Evolutionary conservation across 345 rosid species (phyloP), one percentile per base, ranked within the genome.

Genomic region (Rhodomyrtus tomentosa): DNA sequence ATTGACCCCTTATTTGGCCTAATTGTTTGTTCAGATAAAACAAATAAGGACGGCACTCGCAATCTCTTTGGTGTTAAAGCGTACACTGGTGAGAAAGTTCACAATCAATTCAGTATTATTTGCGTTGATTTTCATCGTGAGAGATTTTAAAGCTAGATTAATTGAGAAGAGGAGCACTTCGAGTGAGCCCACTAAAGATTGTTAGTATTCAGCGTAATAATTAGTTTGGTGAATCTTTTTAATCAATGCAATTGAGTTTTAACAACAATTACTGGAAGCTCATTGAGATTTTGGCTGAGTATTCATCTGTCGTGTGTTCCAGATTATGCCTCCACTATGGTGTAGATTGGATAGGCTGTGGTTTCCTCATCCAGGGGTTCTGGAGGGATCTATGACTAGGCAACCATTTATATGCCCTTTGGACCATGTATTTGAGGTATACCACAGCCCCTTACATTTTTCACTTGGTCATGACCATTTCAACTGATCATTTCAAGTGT

Each of bases 291-390:
- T 83, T 40, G 83, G 86, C 81, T 72, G 45, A 81, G 45, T 52
- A 83, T 83, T 50, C 55, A 81, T 85, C 84, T 20, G 84, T 32
- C 82, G 6, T 85, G 80, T 76, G 48, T 88, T 86, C 88, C 90
- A 97, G 99, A 95, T 97, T 82, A 92, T 97, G 96, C 99, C 99
- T 85, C 99, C 98, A 18, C 81, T 97, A 82, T 97, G 99, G 99
- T 97, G 99, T 91, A 95, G 99, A 92, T 86, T 97, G 92, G 99
- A 97, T 88, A 93, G 99, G 89, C 89, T 97, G 80, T 97, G 99
- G 99, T 97, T 95, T 93, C 91, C 94, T 11, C 99, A 97, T 92
- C 99, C 99, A 27, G 99, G 99, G 84, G 92, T 91, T 86, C 90
- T 97, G 83, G 87, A n/a, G 81, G 99, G 99, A 81, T 90, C 99